Base-by-base conservation (phyloP, 2,329 filamentous ascomycete species). In the Ilyonectria destructans region DNA sequence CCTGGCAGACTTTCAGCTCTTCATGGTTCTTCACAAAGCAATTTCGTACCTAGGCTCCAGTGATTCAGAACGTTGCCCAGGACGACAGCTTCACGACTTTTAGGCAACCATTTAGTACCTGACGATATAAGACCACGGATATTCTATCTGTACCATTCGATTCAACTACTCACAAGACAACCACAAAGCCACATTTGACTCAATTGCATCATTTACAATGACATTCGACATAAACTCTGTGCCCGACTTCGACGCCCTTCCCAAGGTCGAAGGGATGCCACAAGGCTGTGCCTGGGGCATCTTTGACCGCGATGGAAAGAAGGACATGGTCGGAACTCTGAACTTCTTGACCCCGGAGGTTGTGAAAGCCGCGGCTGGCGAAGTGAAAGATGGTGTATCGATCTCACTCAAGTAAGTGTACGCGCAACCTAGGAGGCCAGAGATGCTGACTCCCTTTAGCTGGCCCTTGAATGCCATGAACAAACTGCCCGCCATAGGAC, bases 331-430 rank as follows among this genome's bases (percentile, higher is more conserved):
- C 10, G 86, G 86, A 5, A 87, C 85, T 0, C 75, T 88, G 21
- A 88, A 89, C 74, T 80, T 87, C 17, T 77, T 88, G n/a, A 88
- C 85, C 0, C 82, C 83, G 0, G 75, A 81, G 3, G 81, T 86
- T 19, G 69, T 77, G 13, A 62, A 62, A n/a, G 69, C 66, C 9
- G 73, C 75, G 6, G 69, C 69, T 6, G 26, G 46, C 0, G 69
- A 77, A 45, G 65, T 77, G 37, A 68, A 62, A 10, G 58, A 72
- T 12, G 86, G 86, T 1, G 75, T 86, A 5, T 85, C 85, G 4
- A 81, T 88, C 40, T 86, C 86, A 3, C 81, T 88, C 54, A 87
- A 88, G 83, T 87, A 71, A 70, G 78, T 13, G 1, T 12, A 70
- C 26, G 21, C 2, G 15, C 31, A 17, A 43, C 9, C 3, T 4